phyloP scores from a whole-genome alignment of 139 green algal species.

The Zygnema cylindricum region DNA sequence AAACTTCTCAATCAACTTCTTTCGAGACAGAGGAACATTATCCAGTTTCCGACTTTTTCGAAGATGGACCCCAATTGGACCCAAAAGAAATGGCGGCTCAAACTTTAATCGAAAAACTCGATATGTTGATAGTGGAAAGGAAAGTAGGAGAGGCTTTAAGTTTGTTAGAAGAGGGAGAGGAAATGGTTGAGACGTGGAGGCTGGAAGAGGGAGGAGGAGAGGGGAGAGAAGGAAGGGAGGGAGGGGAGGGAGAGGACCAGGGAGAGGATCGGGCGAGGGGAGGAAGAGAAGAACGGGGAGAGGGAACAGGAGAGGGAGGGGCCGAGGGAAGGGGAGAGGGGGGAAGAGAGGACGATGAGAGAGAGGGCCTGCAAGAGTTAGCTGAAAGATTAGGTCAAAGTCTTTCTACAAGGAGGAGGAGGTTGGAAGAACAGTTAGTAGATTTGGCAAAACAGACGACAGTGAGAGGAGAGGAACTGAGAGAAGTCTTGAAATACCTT shows the following conservation, averaged over 20 bases:
- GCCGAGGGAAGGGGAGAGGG: not conserved
- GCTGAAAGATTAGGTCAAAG: not conserved
- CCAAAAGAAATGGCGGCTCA: not conserved
- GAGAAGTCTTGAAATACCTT: slow-evolving; percentile 19
- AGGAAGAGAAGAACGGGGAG: no score
- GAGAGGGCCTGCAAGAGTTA: not conserved
- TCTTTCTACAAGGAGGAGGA: slow-evolving; percentile 17
- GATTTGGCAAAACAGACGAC: slow-evolving; percentile 41
- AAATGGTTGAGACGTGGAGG: slow-evolving; percentile 6
- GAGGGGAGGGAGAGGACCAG: not conserved
- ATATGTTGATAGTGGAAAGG: slow-evolving; percentile 53
- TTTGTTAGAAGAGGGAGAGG: slow-evolving; percentile 26
- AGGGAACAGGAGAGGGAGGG: not conserved
- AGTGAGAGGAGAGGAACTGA: slow-evolving; percentile 24
- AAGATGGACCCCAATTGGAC: not conserved
- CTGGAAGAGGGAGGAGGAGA: slow-evolving; percentile 36
- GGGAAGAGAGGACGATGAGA: no score
- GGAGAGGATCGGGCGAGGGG: no score
- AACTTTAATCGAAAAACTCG: slow-evolving; percentile 36
- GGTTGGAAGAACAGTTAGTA: slow-evolving; percentile 40
- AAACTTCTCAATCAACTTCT: not conserved
- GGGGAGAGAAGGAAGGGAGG: not conserved
- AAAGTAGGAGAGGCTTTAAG: slow-evolving; percentile 24
- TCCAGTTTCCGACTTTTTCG: no score
- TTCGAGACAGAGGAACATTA: not conserved